phyloP scores from a whole-genome alignment of 1,284 basidiomycete species.

The Leccinum subfulvum region DNA sequence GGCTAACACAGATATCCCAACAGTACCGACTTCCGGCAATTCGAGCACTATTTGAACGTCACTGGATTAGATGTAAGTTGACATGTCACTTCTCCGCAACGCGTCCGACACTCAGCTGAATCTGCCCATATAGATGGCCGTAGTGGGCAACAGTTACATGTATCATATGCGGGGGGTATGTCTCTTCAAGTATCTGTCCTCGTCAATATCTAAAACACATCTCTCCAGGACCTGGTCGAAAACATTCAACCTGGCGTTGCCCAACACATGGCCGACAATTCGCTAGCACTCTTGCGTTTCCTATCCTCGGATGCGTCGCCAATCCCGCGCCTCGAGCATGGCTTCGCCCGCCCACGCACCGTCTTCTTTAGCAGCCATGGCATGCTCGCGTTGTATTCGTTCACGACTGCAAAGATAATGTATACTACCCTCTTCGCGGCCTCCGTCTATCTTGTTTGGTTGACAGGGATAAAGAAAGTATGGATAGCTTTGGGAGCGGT shows the following conservation, averaged over 20 bases:
- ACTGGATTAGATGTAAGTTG: slow-evolving; percentile 78
- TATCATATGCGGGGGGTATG: slow-evolving; percentile 84
- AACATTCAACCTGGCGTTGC: slow-evolving; percentile 81
- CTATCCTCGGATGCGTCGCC: slow-evolving; percentile 72
- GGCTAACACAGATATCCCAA: slow-evolving; percentile 1
- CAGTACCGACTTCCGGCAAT: slow-evolving; percentile 93
- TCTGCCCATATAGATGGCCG: slow-evolving; percentile 70
- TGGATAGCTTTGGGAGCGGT: slow-evolving; percentile 43
- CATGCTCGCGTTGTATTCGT: slow-evolving; percentile 72
- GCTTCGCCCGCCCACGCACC: slow-evolving; percentile 58
- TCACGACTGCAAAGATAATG: slow-evolving; percentile 64
- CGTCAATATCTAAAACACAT: slow-evolving; percentile 10
- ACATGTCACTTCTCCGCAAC: background rate
- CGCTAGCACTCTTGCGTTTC: slow-evolving; percentile 78
- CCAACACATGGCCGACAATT: slow-evolving; percentile 92
- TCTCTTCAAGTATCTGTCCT: slow-evolving; percentile 1
- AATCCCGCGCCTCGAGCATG: slow-evolving; percentile 56
- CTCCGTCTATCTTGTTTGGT: slow-evolving; percentile 46
- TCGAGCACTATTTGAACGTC: slow-evolving; percentile 87
- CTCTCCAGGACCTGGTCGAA: slow-evolving; percentile 68
- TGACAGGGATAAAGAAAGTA: slow-evolving; percentile 24
- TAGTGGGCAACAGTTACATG: slow-evolving; percentile 91
- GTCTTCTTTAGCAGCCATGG: slow-evolving; percentile 81
- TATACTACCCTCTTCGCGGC: slow-evolving; percentile 56
- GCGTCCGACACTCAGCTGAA: background rate